These are phyloP conservation scores for Penstemon eatonii DNA, from an alignment of 257 asterid species.

Conservation along the genomic window DNA sequence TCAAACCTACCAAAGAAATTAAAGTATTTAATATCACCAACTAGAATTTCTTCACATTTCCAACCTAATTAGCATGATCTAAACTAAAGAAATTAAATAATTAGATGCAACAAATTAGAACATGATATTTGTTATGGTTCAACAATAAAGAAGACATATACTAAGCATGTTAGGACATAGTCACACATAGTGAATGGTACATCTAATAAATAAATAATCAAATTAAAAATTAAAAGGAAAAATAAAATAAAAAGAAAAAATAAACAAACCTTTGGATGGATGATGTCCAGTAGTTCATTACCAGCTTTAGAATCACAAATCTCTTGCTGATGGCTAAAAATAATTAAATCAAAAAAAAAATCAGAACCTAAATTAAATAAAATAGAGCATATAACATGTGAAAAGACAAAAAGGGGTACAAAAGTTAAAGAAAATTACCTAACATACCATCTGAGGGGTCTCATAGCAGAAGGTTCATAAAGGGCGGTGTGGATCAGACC, in stretches of 20 bases:
- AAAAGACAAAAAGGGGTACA: background rate
- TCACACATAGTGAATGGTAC: slow-evolving; percentile 17
- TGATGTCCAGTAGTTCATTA: slow-evolving; percentile 77
- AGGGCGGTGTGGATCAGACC: slow-evolving; percentile 51
- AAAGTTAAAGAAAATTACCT: slow-evolving; percentile 41
- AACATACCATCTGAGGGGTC: slow-evolving; percentile 51
- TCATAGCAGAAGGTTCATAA: slow-evolving; percentile 39
- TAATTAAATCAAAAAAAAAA: background rate
- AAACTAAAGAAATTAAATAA: too few relatives aligned
- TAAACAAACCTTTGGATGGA: slow-evolving; percentile 64
- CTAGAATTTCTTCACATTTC: too few relatives aligned
- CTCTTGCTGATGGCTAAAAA: slow-evolving; percentile 72
- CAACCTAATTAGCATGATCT: too few relatives aligned
- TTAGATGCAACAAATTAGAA: too few relatives aligned
- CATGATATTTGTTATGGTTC: background rate
- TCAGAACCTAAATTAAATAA: too few relatives aligned
- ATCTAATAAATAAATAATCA: background rate
- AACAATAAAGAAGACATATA: background rate
- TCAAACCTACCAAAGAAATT: slow-evolving; percentile 3
- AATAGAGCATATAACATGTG: background rate
- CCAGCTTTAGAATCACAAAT: slow-evolving; percentile 62
- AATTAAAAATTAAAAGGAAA: too few relatives aligned
- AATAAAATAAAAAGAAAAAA: background rate
- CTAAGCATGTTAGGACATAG: slow-evolving; percentile 7
- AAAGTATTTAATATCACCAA: too few relatives aligned